Evolutionary conservation across 257 asterid genomes (phyloP).

Genomic region (Osmanthus fragrans): DNA sequence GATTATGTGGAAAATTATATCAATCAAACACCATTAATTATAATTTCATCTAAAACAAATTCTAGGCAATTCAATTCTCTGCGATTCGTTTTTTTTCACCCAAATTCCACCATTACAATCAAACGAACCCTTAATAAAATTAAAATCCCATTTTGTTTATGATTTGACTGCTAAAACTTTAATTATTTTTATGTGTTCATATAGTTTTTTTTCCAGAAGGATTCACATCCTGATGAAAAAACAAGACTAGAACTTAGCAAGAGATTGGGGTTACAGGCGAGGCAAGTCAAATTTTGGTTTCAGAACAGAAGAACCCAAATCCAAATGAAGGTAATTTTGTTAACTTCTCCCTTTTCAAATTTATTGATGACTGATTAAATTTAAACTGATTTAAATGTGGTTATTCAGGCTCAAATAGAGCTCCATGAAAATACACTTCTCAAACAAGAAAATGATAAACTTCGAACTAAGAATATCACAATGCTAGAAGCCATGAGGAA

Average conservation of each 20-base stretch:
- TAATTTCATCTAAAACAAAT: too few species aligned
- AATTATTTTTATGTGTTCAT: neutral
- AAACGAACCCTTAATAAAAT: too few species aligned
- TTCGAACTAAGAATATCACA: slow-evolving; percentile 62
- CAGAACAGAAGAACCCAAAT: slow-evolving; percentile 89
- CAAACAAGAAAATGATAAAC: slow-evolving; percentile 77
- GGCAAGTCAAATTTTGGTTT: slow-evolving; percentile 90
- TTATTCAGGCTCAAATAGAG: slow-evolving; percentile 70
- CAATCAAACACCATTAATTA: too few species aligned
- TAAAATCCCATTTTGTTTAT: neutral
- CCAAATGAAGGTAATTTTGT: slow-evolving; percentile 71
- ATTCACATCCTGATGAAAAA: slow-evolving; percentile 91
- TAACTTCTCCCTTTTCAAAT: neutral
- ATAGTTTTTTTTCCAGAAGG: slow-evolving; percentile 76
- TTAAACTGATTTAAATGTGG: too few species aligned
- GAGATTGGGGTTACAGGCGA: slow-evolving; percentile 58
- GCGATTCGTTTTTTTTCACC: too few species aligned
- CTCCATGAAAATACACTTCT: slow-evolving; percentile 76
- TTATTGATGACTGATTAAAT: too few species aligned
- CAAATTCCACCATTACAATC: too few species aligned
- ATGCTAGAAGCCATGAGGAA: slow-evolving; percentile 70
- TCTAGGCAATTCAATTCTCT: too few species aligned
- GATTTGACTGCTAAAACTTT: neutral
- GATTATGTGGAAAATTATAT: too few species aligned
- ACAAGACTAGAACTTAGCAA: slow-evolving; percentile 65